A percentile compares a stretch with the other conserved stretches of the same genome.
These are phyloP conservation scores for Neurospora hispaniola DNA, from an alignment of 495 filamentous ascomycete genomes.

Conservation along the genomic window DNA sequence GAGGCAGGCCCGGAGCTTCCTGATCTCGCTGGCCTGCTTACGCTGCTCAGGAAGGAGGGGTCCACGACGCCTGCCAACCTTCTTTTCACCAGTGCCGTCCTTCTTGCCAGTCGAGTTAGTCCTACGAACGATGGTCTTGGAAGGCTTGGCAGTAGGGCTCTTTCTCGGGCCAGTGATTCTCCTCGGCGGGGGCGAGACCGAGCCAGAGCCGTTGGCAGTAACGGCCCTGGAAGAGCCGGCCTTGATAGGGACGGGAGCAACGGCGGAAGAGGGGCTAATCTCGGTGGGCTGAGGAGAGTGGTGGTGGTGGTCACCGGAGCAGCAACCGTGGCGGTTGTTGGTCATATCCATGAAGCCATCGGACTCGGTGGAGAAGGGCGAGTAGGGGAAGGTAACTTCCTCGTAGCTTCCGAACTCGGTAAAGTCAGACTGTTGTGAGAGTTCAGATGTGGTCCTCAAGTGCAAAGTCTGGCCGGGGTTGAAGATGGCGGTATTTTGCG, in stretches of 20 bases:
- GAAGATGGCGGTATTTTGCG: constrained; percentile 57
- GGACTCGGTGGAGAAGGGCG: constrained; percentile 54
- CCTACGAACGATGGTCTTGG: constrained; percentile 69
- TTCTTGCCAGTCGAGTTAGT: constrained; percentile 62
- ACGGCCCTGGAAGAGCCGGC: constrained; percentile 42
- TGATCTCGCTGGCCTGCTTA: constrained; percentile 87
- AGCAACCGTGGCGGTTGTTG: constrained; percentile 37
- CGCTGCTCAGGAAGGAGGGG: constrained; percentile 87
- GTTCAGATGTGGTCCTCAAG: constrained; percentile 72
- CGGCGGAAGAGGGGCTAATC: constrained; percentile 54
- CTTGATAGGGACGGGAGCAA: constrained; percentile 62
- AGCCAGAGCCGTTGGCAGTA: constrained; percentile 48
- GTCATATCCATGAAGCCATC: constrained; percentile 43
- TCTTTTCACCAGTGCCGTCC: constrained; percentile 65
- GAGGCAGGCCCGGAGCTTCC: constrained; percentile 81
- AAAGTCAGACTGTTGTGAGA: constrained; percentile 57
- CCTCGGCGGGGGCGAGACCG: constrained; percentile 51
- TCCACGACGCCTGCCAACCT: constrained; percentile 74
- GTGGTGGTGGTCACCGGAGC: constrained; percentile 35
- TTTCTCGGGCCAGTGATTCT: constrained; percentile 57
- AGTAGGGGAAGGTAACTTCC: constrained; percentile 64
- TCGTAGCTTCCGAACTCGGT: constrained; percentile 69
- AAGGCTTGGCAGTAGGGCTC: constrained; percentile 67
- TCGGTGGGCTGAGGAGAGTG: constrained; percentile 33
- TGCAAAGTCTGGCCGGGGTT: constrained; percentile 81